Evolutionary conservation across 2,329 filamentous ascomycete genomes (phyloP), one percentile per base, ranked within the genome.

Genomic region (Nigrospora oryzae): DNA sequence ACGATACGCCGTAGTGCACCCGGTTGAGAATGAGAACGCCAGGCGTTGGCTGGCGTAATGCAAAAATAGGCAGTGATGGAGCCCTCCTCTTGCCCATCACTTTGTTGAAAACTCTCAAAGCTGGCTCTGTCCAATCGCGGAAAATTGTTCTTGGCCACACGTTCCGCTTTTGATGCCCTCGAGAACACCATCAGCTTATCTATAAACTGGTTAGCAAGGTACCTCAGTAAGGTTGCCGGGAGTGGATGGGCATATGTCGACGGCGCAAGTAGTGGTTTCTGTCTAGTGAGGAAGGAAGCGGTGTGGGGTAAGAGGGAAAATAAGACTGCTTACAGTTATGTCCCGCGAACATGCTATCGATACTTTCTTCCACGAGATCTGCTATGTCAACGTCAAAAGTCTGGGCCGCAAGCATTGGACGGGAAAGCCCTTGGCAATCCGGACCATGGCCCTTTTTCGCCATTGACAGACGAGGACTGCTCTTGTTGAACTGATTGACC

Each of bases 1-100:
- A 81, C 64, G 19, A 83, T 73, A 1, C 76, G 68, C 5, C 66
- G 59, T 5, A 67, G 47, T 0, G 66, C 65, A 0, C 78, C 78
- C 0, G 74, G 68, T 35, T 81, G 71, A 0, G 71, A 70, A n/a
- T 70, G 63, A 51, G 78, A 79, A 0, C 62, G 58, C 77, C 78
- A 82, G 8, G 54, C 65, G 52, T 40, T 66, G 49, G n/a, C 65
- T 47, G 54, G 67, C 2, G 71, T 66, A 10, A 81, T 67, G 49
- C 77, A 68, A 6, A 77, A 57, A 15, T 73, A 64, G 23, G 79
- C 64, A n/a, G 66, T 63, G 4, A 75, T 51, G 51, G 37, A 1
- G 36, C 13, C 16, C 15, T 4, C 36, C 15, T 12, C 13, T 38
- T 16, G 36, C 11, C 19, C 19, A 14, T 5, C 11, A 11, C 33